A percentile compares a stretch with the other conserved stretches of the same genome.
These are phyloP conservation scores for Eucalyptus leucophloia DNA, from an alignment of 345 rosid genomes.

Conservation along the genomic window DNA sequence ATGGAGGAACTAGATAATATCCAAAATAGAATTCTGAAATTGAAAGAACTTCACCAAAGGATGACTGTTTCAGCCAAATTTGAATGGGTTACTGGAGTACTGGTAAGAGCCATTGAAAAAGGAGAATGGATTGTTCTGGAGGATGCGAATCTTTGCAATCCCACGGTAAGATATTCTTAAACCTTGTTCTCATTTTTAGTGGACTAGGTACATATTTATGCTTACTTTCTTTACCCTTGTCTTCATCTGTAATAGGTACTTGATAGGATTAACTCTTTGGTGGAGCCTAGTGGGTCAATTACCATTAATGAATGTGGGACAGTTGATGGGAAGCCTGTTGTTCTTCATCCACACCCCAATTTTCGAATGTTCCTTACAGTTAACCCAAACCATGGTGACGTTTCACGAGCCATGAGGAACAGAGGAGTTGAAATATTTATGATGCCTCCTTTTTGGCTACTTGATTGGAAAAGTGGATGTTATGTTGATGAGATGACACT, in stretches of 20 bases:
- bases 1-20: conserved; percentile 35
- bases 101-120: conserved; percentile 81
- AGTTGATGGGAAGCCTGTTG: conserved; percentile 76
- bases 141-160: conserved; percentile 95
- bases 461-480: conserved; percentile 23
- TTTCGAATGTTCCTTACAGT: conserved; percentile 84
- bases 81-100: conserved; percentile 86
- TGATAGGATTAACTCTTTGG: conserved; percentile 94
- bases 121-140: conserved; percentile 94
- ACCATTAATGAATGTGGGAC: conserved; percentile 84
- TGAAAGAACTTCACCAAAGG: conserved; percentile 28
- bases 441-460: conserved; percentile 88
- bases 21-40: conserved; percentile 34
- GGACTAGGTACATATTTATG: neutral
- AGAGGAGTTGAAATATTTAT: conserved; percentile 92
- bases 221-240: neutral
- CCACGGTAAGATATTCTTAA: conserved; percentile 51
- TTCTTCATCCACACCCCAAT: conserved; percentile 70
- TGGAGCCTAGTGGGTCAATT: conserved; percentile 81
- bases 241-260: conserved; percentile 48
- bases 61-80: conserved; percentile 54
- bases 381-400: conserved; percentile 83
- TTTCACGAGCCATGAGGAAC: conserved; percentile 95
- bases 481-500: conserved; percentile 33
- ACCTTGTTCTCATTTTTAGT: neutral